Evolutionary conservation across 257 asterid genomes (phyloP).

Genomic region (Gentiana straminea): DNA sequence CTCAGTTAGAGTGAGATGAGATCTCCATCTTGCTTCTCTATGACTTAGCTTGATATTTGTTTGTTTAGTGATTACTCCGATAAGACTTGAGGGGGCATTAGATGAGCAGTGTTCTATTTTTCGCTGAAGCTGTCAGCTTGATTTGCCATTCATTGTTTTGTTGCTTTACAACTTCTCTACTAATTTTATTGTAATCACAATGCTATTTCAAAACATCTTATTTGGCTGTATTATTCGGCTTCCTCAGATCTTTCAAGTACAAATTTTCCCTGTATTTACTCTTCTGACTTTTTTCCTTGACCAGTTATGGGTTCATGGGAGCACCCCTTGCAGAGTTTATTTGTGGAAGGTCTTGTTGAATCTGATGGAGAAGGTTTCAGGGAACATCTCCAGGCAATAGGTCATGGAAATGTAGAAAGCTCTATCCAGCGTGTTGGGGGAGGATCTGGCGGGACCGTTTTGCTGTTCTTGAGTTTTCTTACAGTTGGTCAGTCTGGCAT

Average conservation of each 20-base stretch:
- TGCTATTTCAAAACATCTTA: background rate
- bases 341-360: slow-evolving; percentile 64
- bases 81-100: no score
- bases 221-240: background rate
- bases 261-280: slow-evolving; percentile 1
- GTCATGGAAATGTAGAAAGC: slow-evolving; percentile 12
- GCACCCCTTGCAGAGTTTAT: slow-evolving; percentile 62
- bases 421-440: slow-evolving; percentile 63
- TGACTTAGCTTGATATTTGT: no score
- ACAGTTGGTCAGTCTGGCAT: slow-evolving; percentile 46
- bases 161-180: no score
- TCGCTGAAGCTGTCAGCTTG: no score
- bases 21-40: no score
- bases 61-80: no score
- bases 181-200: no score
- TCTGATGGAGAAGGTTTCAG: slow-evolving; percentile 67
- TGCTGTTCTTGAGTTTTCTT: slow-evolving; percentile 60
- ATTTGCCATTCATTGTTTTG: no score
- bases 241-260: background rate
- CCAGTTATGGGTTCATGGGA: slow-evolving; percentile 90
- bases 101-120: no score
- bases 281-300: slow-evolving; percentile 14
- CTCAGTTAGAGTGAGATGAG: no score
- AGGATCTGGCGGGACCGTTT: slow-evolving; percentile 97
- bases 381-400: slow-evolving; percentile 24